A percentile compares a stretch with the other conserved stretches of the same genome.
Conservation (phyloP, 129 eudicot species). For the Saussurea involucrata region DNA sequence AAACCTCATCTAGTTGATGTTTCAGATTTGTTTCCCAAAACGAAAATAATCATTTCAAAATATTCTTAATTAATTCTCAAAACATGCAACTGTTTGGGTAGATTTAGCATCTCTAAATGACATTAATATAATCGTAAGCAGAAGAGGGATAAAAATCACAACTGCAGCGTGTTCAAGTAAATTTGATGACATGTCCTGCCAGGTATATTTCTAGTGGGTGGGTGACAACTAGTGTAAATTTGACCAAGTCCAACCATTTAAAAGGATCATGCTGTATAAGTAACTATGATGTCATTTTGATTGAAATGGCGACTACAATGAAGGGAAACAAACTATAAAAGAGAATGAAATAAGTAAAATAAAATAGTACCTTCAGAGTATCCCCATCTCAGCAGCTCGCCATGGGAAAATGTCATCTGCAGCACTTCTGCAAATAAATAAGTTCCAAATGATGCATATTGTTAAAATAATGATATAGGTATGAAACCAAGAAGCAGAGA, state of each 20-base stretch:
- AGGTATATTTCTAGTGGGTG: not conserved
- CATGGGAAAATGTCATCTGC: constrained; percentile 48
- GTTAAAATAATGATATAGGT: not conserved
- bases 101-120: constrained; percentile 2
- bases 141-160: not conserved
- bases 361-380: constrained; percentile 54
- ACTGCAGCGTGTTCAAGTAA: not conserved
- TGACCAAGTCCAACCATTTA: constrained; percentile 8
- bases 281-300: constrained; percentile 4
- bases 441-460: constrained; percentile 6
- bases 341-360: not conserved
- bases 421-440: constrained; percentile 58
- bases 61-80: not conserved
- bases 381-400: constrained; percentile 62
- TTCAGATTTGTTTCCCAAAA: constrained; percentile 11
- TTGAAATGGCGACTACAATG: not conserved
- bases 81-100: constrained; percentile 6
- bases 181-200: constrained; percentile 4
- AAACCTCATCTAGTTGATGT: not conserved
- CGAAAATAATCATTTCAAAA: not conserved
- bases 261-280: not conserved
- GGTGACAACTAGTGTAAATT: not conserved
- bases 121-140: not conserved
- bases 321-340: not conserved
- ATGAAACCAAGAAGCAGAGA: not conserved